phyloP scores from a whole-genome alignment of 305 asterid genomes.

The Striga hermonthica region DNA sequence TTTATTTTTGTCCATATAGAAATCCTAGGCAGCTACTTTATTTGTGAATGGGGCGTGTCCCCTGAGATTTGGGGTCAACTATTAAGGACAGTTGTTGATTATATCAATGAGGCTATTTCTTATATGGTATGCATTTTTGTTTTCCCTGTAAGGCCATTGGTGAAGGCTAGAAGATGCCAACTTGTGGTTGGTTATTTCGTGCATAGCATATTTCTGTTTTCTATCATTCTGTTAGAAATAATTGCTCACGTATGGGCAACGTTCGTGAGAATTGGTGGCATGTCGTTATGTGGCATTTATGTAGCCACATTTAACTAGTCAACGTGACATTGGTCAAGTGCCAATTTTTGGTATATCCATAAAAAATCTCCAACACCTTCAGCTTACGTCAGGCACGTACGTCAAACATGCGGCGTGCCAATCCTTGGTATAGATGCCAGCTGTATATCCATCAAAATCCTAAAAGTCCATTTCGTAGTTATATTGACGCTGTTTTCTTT shows the following conservation, averaged over 20 bases:
- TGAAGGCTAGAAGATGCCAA: constrained; percentile 8
- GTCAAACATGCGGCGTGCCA: neutral
- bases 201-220: neutral
- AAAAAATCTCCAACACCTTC: neutral
- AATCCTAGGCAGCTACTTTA: constrained; percentile 14
- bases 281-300: constrained; percentile 9
- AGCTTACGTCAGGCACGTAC: neutral
- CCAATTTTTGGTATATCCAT: neutral
- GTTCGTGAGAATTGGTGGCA: constrained; percentile 3
- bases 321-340: neutral
- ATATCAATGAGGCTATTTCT: constrained; percentile 13
- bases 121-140: constrained; percentile 8
- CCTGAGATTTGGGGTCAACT: constrained; percentile 14
- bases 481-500: too few species aligned
- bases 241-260: neutral
- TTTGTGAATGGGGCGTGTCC: constrained; percentile 2
- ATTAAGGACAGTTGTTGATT: neutral
- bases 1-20: constrained; percentile 1
- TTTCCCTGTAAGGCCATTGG: constrained; percentile 18
- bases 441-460: constrained; percentile 2
- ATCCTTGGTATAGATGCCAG: neutral
- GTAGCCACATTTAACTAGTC: neutral
- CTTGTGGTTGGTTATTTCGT: constrained; percentile 18
- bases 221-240: neutral
- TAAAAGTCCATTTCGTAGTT: neutral